Conservation (phyloP, 805 yeast species). For the Geotrichum ghanense region DNA sequence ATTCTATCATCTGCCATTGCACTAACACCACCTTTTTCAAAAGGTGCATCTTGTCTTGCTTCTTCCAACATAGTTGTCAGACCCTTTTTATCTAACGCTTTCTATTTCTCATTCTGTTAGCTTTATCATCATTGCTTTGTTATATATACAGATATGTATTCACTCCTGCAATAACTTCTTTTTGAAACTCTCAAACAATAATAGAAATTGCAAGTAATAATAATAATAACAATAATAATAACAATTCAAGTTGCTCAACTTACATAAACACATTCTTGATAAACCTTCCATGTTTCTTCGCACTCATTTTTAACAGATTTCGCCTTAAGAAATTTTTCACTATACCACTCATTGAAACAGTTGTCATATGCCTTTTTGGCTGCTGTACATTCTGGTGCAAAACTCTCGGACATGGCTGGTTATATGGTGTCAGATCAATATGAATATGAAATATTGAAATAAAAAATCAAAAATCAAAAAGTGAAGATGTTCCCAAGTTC, state of each 20-base stretch:
- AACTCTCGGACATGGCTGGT: constrained; percentile 57
- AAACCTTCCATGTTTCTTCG: constrained; percentile 76
- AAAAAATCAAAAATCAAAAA: not conserved
- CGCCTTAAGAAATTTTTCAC: constrained; percentile 48
- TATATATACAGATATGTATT: too few relatives aligned
- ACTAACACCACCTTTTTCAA: constrained; percentile 47
- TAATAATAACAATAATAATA: too few relatives aligned
- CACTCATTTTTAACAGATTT: constrained; percentile 71
- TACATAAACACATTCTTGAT: constrained; percentile 73
- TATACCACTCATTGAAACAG: constrained; percentile 92
- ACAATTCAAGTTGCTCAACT: too few relatives aligned
- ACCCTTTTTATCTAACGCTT: constrained; percentile 58
- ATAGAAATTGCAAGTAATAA: too few relatives aligned
- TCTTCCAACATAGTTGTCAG: constrained; percentile 54
- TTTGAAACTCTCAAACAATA: too few relatives aligned
- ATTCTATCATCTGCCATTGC: not conserved
- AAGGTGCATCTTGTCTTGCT: constrained; percentile 84
- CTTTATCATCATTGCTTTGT: too few relatives aligned
- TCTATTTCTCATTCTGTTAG: too few relatives aligned
- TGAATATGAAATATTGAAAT: not conserved
- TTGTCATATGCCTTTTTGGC: constrained; percentile 79
- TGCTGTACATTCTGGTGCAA: constrained; percentile 95
- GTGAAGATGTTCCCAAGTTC: not conserved
- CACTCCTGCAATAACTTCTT: too few relatives aligned
- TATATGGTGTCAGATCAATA: not conserved